A percentile compares a stretch with the other conserved stretches of the same genome.
phyloP scores from a whole-genome alignment of 2,329 filamentous ascomycete genomes.

The Verticillium albo-atrum region DNA sequence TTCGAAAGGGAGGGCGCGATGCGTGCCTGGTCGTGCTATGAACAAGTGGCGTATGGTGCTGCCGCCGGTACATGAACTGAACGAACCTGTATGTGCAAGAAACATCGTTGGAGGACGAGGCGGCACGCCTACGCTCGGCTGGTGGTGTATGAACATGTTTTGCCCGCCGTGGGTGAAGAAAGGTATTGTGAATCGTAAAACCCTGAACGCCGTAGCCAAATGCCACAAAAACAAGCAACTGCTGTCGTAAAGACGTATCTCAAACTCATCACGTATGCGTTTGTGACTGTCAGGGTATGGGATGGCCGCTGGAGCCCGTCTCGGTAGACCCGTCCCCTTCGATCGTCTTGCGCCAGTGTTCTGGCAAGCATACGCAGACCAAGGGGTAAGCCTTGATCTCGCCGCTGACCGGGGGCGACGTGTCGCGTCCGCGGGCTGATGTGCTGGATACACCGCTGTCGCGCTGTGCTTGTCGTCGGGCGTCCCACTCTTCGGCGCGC shows the following conservation, averaged over 20 bases:
- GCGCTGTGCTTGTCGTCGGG: slow-evolving; percentile 68
- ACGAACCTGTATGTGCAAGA: background rate
- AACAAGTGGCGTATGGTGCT: background rate
- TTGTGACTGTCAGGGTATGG: slow-evolving; percentile 14
- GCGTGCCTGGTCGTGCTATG: slow-evolving; percentile 17
- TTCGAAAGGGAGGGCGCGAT: slow-evolving; percentile 25
- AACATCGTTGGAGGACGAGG: background rate
- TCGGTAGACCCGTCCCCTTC: slow-evolving; percentile 78
- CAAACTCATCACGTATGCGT: slow-evolving; percentile 14
- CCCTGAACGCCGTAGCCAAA: slow-evolving; percentile 32
- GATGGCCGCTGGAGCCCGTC: slow-evolving; percentile 44
- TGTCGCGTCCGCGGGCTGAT: slow-evolving; percentile 53
- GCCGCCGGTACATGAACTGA: background rate
- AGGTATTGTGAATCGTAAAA: slow-evolving; percentile 9
- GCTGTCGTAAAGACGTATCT: slow-evolving; percentile 17
- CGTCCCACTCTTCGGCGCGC: slow-evolving; percentile 84
- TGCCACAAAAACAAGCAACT: slow-evolving; percentile 19
- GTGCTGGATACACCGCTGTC: slow-evolving; percentile 92
- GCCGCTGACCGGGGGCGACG: slow-evolving; percentile 62
- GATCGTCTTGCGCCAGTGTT: slow-evolving; percentile 96
- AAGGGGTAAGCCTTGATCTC: slow-evolving; percentile 98
- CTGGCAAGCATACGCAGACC: slow-evolving; percentile 90
- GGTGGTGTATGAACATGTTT: background rate
- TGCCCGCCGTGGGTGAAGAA: background rate
- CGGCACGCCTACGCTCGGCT: background rate